Base-by-base conservation (phyloP, 768 basidiomycete genomes). In the Lyophyllum shimeji region DNA sequence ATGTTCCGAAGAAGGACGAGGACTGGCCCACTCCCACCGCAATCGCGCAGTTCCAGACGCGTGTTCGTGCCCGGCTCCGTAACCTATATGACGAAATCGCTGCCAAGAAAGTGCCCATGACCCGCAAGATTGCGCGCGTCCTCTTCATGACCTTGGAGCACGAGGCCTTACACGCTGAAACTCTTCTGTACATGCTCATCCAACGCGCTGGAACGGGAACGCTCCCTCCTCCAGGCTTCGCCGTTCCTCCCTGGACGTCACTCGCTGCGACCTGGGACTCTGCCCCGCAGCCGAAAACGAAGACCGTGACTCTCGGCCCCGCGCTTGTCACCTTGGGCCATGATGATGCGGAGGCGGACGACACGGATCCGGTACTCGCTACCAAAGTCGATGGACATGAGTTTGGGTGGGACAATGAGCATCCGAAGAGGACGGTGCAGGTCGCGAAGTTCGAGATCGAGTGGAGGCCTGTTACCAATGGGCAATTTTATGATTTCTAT, bases 361-460 rank as follows among this genome's bases (percentile, higher is more conserved):
- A 98, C 66, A 61, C 59, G 0, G 58, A 66, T 43, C 49, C 66
- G 1, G 63, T 59, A 2, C 67, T 70, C 17, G 63, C 71, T 2
- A 63, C 69, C 0, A 76, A 82, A 21, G 68, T 81, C 43, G 67
- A 71, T 17, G 72, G 71, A 7, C 87, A 95, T 64, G 83, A 87
- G 53, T 93, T 91, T 69, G 94, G 95, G 0, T 95, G 96, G 97
- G 97, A 99, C 68, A 95, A 93, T 63, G 97, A 99, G 72, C 78
- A 86, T 61, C 93, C 95, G 1, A 74, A 76, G 59, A 75, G 86
- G 21, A 66, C 64, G 13, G 82, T 87, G n/a, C 60, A 78, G 0
- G 85, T 97, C 29, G 75, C 72, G 39, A 56, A 80, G 58, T 95
- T 98, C 76, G 79, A 76, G 62, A 87, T 97, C 39, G 87, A 89